Evolutionary conservation across 1,284 basidiomycete genomes (phyloP), one percentile per base, ranked within the genome.

Genomic region (Phellinidium pouzarii): DNA sequence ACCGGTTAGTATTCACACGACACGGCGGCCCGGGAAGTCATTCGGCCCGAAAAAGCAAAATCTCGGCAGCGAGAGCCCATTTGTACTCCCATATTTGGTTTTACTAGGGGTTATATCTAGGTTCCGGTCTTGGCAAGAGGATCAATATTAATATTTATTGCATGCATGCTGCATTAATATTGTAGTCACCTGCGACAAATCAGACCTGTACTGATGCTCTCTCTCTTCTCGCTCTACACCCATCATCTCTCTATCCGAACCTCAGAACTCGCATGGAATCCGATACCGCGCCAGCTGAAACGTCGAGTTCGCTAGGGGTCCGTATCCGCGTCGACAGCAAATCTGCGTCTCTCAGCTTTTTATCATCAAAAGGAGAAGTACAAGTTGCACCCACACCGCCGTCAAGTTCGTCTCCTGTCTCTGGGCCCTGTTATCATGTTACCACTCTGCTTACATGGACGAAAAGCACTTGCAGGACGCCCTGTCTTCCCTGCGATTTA

Each of bases 331-430:
- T 50, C 5, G 38, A 54, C 5, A 23, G 47, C 46, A 54, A 50
- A 26, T 29, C 47, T 11, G 42, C 34, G 12, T 37, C 11, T 3
- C 37, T 54, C 8, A 45, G 29, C 14, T 26, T n/a, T n/a, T n/a
- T 54, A 42, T 50, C 47, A 20, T 17, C 40, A 3, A 48, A 54
- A 20, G 53, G 53, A 37, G 22, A 43, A 22, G 34, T 53, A 11
- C 27, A 22, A 22, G 43, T 11, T 17, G 19, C 34, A 23, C 34
- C 17, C n/a, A 23, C 46, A 3, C 25, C 47, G 37, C 42, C 43
- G 43, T 44, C 3, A 25, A 5, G 47, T 49, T 27, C 41, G 47
- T 44, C 14, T 41, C 26, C 14, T 20, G 40, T 7, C 17, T 0
- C 20, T 40, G 34, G 17, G 9, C 20, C 43, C 34, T 43, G 22